Base-by-base conservation (phyloP, 164 flowering plant species). In the Chimonanthus salicifolius region DNA sequence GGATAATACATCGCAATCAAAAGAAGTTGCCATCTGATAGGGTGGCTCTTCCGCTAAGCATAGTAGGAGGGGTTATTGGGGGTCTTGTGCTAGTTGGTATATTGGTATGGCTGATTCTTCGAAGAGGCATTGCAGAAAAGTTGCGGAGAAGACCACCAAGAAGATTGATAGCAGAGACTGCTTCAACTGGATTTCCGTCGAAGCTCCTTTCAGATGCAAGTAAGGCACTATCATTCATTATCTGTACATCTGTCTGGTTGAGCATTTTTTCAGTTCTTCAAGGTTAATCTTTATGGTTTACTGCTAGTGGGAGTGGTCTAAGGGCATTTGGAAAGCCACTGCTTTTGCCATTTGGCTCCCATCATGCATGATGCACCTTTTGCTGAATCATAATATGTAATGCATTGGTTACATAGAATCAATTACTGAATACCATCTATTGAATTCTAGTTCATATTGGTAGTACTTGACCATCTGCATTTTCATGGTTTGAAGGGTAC, bases 121-220 rank as follows among this genome's bases (percentile, higher is more conserved):
- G 81, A 78, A 85, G 82, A 76, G 49, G 72, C 45, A 78, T 78
- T 47, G 70, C 77, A 47, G 85, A 77, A 70, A 81, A 64, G 62
- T 71, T 66, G 58, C 65, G 47, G 4, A 78, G 79, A 75, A 80
- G 77, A 68, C 75, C 84, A 50, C 78, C 83, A 58, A 74, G 86
- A 74, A 85, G 83, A 80, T 70, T 83, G 58, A 85, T 85, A 62
- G 63, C 78, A 43, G 91, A 89, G 75, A 86, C 83, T 75, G 84
- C 85, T 70, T 83, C 94, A 60, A 83, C 83, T 72, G 84, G 86
- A 2, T 88, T 90, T 81, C 82, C 92, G 62, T 87, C 97, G 47
- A 93, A 91, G 87, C 77, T 90, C 47, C 87, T 88, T 68, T 84
- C 92, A 16, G 88, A 92, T 87, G 94, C 97, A 80, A 92, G 99